phyloP scores from a whole-genome alignment of 306 rosid species.

The Acacia acuminata region DNA sequence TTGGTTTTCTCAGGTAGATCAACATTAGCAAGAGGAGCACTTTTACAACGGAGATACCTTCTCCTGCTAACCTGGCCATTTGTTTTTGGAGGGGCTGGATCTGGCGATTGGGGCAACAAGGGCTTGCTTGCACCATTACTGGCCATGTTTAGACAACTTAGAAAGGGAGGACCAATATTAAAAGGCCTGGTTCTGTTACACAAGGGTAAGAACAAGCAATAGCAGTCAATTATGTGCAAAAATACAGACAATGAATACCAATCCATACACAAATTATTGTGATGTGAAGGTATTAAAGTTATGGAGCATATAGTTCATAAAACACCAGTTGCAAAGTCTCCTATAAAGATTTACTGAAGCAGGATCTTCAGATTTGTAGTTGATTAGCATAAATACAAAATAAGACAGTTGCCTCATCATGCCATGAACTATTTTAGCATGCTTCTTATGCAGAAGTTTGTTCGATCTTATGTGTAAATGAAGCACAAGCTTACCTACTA shows the following conservation, averaged over 20 bases:
- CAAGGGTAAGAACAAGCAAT: constrained; percentile 15
- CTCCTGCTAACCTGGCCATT: constrained; percentile 36
- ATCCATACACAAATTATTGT: neutral
- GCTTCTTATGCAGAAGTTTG: neutral
- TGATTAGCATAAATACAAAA: constrained; percentile 3
- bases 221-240: constrained; percentile 19
- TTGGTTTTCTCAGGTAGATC: constrained; percentile 6
- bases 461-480: neutral
- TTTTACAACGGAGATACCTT: constrained; percentile 47
- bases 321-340: neutral
- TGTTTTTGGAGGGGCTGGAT: constrained; percentile 31
- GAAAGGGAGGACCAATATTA: constrained; percentile 21
- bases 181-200: constrained; percentile 35
- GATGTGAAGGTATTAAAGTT: neutral
- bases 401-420: neutral
- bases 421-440: neutral
- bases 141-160: constrained; percentile 48
- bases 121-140: constrained; percentile 42
- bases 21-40: constrained; percentile 52
- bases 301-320: constrained; percentile 6
- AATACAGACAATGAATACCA: neutral
- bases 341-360: neutral
- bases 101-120: constrained; percentile 31
- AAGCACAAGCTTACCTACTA: neutral
- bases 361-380: neutral